Evolutionary conservation across 1,139 yeast genomes (phyloP), one percentile per base, ranked within the genome.

Genomic region (Saccharomyces pastorianus): DNA sequence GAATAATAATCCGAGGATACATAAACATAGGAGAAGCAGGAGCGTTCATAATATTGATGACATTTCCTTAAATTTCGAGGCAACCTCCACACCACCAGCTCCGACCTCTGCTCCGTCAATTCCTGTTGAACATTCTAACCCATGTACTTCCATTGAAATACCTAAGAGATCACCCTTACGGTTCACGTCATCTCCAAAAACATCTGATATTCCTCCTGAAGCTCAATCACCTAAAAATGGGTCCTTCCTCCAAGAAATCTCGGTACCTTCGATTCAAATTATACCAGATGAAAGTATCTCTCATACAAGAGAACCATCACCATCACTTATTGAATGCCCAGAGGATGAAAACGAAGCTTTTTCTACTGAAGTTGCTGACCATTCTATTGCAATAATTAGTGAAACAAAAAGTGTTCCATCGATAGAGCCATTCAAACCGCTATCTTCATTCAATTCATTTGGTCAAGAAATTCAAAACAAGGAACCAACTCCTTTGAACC

Each of bases 21-120:
- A 67, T 53, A 54, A 53, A 14, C 71, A 68, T 55, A 64, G 60
- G 53, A 61, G 71, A 51, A 66, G 68, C 47, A 50, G 55, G 46
- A 55, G 58, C 13, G 31, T 55, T 11, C 54, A 55, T 47, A 51
- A 46, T 26, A 47, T 31, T n/a, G 55, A 53, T 11, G 62, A 58
- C 8, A 49, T 25, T n/a, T 57, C 31, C 32, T 49, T 34, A 17
- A 48, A 50, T 52, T 53, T 52, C 53, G 53, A 32, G 6, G 58
- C 54, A 4, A 53, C 58, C 14, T 56, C 57, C 6, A 55, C 58
- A 3, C 61, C 60, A 4, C 57, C 56, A 14, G 44, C 44, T 9
- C 44, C 44, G 49, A 29, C 13, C 9, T 27, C 49, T 27, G 13
- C 29, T n/a, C 29, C 23, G 23, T 13, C 27, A 38, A 31, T 38